phyloP scores from a whole-genome alignment of 352 stramenopile genomes.

The Phytophthora rubi region DNA sequence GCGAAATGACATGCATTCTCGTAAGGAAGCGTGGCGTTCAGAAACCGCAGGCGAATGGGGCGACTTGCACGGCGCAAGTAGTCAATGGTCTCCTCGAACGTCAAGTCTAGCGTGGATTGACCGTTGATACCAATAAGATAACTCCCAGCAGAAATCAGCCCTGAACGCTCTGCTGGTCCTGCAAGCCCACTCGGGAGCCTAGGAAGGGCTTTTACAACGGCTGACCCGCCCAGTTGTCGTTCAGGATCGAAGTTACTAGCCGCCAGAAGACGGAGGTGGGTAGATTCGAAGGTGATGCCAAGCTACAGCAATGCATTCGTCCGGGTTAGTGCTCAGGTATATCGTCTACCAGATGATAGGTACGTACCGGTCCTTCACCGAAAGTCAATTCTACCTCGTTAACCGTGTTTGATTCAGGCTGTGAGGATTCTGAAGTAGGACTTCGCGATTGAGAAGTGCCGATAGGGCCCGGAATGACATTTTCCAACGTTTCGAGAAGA shows the following conservation, averaged over 20 bases:
- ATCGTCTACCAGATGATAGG: not conserved
- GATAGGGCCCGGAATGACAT: slow-evolving; percentile 53
- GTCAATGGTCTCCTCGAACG: slow-evolving; percentile 71
- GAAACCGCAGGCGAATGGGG: slow-evolving; percentile 69
- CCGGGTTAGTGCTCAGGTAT: not conserved
- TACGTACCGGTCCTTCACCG: slow-evolving; percentile 63
- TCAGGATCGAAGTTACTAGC: slow-evolving; percentile 57
- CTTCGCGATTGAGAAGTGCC: slow-evolving; percentile 5
- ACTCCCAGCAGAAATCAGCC: slow-evolving; percentile 55
- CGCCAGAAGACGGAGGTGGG: slow-evolving; percentile 67
- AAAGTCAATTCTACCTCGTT: slow-evolving; percentile 77
- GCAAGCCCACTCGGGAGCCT: slow-evolving; percentile 61
- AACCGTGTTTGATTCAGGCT: slow-evolving; percentile 23
- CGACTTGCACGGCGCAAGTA: slow-evolving; percentile 51
- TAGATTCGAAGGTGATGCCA: slow-evolving; percentile 82
- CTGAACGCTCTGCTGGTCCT: slow-evolving; percentile 68
- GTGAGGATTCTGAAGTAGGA: slow-evolving; percentile 5
- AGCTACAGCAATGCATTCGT: slow-evolving; percentile 40
- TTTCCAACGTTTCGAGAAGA: slow-evolving; percentile 43
- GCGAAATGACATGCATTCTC: slow-evolving; percentile 68
- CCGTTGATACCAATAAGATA: slow-evolving; percentile 80
- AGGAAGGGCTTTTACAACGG: slow-evolving; percentile 74
- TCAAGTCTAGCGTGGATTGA: slow-evolving; percentile 63
- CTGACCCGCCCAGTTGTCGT: slow-evolving; percentile 49
- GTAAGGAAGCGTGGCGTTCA: slow-evolving; percentile 56